phyloP scores from a whole-genome alignment of 2,329 filamentous ascomycete genomes.

The Waltergamsia citrina region DNA sequence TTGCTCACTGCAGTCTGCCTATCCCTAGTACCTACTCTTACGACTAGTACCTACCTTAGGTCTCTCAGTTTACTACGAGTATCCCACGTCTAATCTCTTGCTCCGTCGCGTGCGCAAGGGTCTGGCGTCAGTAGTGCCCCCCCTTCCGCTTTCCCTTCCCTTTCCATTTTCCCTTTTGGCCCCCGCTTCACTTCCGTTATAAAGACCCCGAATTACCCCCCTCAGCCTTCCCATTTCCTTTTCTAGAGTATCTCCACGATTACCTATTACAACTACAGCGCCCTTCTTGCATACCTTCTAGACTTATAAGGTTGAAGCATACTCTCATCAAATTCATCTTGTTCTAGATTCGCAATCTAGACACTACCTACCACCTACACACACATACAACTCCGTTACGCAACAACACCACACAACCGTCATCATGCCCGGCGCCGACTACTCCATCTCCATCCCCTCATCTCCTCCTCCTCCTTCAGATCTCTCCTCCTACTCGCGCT shows the following conservation, averaged over 20 bases:
- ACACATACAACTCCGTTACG: background rate
- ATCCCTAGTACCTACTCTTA: too few relatives aligned
- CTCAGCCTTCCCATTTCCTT: background rate
- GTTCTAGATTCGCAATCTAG: background rate
- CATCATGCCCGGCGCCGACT: slow-evolving; percentile 30
- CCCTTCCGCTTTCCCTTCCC: background rate
- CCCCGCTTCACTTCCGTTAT: slow-evolving; percentile 3
- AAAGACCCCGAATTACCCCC: slow-evolving; percentile 4
- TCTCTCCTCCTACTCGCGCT: slow-evolving; percentile 46
- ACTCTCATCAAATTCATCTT: background rate
- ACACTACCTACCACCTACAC: background rate
- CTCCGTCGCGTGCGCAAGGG: too few relatives aligned
- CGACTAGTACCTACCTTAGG: too few relatives aligned
- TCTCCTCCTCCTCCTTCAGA: slow-evolving; percentile 32
- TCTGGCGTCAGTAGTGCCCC: too few relatives aligned
- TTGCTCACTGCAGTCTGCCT: too few relatives aligned
- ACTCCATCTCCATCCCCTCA: slow-evolving; percentile 22
- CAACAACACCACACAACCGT: slow-evolving; percentile 3
- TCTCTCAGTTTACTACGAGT: too few relatives aligned
- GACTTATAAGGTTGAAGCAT: too few relatives aligned
- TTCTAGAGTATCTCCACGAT: background rate
- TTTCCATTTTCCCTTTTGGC: background rate
- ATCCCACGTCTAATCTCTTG: too few relatives aligned
- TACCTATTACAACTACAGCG: background rate
- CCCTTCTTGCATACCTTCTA: background rate